These are phyloP conservation scores for Microglena sp. DNA, from an alignment of 139 green algal genomes.

Conservation along the genomic window DNA sequence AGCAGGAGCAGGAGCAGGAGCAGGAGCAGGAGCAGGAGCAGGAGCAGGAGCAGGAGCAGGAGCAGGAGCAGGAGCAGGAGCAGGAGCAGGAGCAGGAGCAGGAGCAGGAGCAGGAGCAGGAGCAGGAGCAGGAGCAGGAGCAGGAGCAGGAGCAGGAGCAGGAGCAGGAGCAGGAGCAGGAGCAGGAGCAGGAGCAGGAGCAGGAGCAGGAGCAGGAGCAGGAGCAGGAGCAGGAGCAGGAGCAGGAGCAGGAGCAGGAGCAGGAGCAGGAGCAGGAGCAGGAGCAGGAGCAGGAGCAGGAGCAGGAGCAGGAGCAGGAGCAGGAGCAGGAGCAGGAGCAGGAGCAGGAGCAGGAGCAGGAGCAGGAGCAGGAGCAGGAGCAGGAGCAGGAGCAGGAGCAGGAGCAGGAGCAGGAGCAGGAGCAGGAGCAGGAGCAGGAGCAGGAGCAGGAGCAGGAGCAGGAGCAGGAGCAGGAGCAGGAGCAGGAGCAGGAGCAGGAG, in stretches of 20 bases:
- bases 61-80: no score
- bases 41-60: no score
- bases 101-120: background rate
- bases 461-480: background rate
- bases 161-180: background rate
- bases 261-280: background rate
- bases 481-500: background rate
- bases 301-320: background rate
- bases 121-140: conserved; percentile 1
- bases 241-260: conserved; percentile 1
- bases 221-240: background rate
- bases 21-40: no score
- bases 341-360: background rate
- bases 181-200: conserved; percentile 4
- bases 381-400: background rate
- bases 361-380: background rate
- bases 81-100: no score
- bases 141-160: background rate
- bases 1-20: no score
- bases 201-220: background rate
- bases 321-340: background rate
- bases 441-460: background rate
- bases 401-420: background rate
- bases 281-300: background rate
- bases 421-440: background rate